Percentiles rank a stretch among this genome's conserved stretches.
phyloP scores from a whole-genome alignment of 2,329 filamentous ascomycete species.

The Penicillium sp. region DNA sequence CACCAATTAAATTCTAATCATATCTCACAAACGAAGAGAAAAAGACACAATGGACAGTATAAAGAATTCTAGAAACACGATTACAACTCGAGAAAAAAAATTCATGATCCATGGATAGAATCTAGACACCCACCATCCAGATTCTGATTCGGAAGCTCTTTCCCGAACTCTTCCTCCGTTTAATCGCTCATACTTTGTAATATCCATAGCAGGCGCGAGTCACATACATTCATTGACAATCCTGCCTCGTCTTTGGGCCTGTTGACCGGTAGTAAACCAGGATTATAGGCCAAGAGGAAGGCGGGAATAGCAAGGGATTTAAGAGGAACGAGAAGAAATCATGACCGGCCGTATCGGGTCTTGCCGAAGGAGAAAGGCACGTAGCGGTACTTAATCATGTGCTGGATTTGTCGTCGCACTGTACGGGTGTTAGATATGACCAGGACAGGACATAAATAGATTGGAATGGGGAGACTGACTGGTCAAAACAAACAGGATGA shows the following conservation, averaged over 20 bases:
- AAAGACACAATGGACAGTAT: slow-evolving; percentile 10
- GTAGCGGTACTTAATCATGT: slow-evolving; percentile 99
- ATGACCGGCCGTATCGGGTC: slow-evolving; percentile 58
- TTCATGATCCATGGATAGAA: slow-evolving; percentile 12
- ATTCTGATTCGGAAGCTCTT: too few relatives aligned
- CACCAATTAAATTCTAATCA: too few relatives aligned
- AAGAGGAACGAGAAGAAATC: slow-evolving; percentile 9
- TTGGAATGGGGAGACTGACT: slow-evolving; percentile 58
- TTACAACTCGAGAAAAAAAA: slow-evolving; percentile 12
- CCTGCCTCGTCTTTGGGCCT: slow-evolving; percentile 1
- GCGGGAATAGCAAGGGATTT: slow-evolving; percentile 6
- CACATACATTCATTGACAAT: not conserved
- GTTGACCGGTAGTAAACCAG: not conserved
- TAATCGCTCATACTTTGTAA: slow-evolving; percentile 4
- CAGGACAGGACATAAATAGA: too few relatives aligned
- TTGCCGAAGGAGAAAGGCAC: slow-evolving; percentile 92
- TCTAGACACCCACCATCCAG: not conserved
- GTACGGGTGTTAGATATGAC: slow-evolving; percentile 10
- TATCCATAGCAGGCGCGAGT: not conserved
- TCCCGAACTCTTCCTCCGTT: not conserved
- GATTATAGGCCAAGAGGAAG: not conserved
- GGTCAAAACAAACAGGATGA: slow-evolving; percentile 91
- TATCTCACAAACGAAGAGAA: slow-evolving; percentile 21
- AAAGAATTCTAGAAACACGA: slow-evolving; percentile 11
- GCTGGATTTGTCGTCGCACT: slow-evolving; percentile 99